Percentiles rank a stretch among this genome's conserved stretches.
Evolutionary conservation across 345 rosid species (phyloP).

Genomic region (Populus tremula): DNA sequence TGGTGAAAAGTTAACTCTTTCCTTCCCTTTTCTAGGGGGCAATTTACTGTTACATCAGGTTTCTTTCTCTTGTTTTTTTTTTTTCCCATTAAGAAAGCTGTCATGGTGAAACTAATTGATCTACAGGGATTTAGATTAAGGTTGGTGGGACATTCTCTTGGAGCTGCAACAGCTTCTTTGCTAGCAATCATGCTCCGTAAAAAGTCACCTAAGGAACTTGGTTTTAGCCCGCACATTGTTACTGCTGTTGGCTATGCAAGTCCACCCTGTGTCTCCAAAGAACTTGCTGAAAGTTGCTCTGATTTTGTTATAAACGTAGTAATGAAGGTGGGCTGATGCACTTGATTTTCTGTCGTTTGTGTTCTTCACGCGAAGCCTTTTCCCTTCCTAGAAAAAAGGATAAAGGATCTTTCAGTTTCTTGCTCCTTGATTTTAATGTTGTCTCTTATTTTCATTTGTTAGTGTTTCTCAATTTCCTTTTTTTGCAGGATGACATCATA

Average conservation of each 20-base stretch:
- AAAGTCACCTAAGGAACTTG: constrained; percentile 66
- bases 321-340: constrained; percentile 71
- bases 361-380: neutral
- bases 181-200: constrained; percentile 78
- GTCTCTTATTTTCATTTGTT: neutral
- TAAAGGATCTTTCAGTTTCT: neutral
- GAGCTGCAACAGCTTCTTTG: constrained; percentile 83
- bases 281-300: constrained; percentile 82
- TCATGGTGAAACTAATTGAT: constrained; percentile 34
- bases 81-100: neutral
- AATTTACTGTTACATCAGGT: constrained; percentile 1
- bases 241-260: constrained; percentile 89
- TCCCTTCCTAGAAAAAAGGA: neutral
- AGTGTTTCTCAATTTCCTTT: neutral
- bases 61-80: neutral
- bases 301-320: constrained; percentile 78
- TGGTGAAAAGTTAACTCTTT: constrained; percentile 12
- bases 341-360: constrained; percentile 4
- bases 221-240: constrained; percentile 70
- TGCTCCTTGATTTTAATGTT: neutral
- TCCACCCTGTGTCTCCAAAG: constrained; percentile 88
- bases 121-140: constrained; percentile 91
- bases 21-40: neutral
- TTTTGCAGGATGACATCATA: constrained; percentile 75
- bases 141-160: constrained; percentile 95